Base-by-base conservation (phyloP, 371 early-diverging fungal species). In the Syncephalastrum sp. region DNA sequence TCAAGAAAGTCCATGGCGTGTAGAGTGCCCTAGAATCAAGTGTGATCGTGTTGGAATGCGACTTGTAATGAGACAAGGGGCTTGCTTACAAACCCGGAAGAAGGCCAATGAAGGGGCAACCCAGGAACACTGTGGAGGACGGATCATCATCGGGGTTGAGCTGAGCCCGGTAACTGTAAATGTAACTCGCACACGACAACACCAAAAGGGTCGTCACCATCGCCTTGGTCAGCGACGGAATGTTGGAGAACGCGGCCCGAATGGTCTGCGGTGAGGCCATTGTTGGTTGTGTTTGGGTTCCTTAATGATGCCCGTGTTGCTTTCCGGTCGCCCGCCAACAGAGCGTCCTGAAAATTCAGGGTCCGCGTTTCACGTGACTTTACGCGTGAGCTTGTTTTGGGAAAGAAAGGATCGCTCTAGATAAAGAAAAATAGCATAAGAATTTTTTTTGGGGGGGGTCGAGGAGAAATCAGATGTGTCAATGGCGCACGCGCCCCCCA, bases 1-100 rank as follows among this genome's bases (percentile, higher is more conserved):
- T 74, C 17, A 72, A 33, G 8, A 79, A 69, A 10, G 80, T 79
- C 80, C 80, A 79, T 16, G 80, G 80, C 13, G 64, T 60, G 59
- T 65, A 68, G 5, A 70, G 49, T 3, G 56, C 69, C 56, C 74
- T 79, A 44, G n/a, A 42, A 47, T 27, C 7, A 13, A 45, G n/a
- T 5, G 49, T 25, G 33, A 16, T 14, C 10, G 17, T 43, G 14
- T 21, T 23, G 44, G 5, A 47, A 10, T 21, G 16, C 33, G n/a
- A 41, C 47, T 19, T 23, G n/a, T 5, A 53, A 14, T 17, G 25
- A 21, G 42, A 5, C 14, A 42, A 33, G 14, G 27, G 16, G 17
- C 10, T 14, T 10, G 53, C 62, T 65, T 72, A 79, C 79, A 69
- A 63, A 63, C 76, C 79, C 56, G 79, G 79, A 12, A 79, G 61